A percentile compares a stretch with the other conserved stretches of the same genome.
phyloP scores from a whole-genome alignment of 2,329 filamentous ascomycete genomes.

The Apiospora hydei region DNA sequence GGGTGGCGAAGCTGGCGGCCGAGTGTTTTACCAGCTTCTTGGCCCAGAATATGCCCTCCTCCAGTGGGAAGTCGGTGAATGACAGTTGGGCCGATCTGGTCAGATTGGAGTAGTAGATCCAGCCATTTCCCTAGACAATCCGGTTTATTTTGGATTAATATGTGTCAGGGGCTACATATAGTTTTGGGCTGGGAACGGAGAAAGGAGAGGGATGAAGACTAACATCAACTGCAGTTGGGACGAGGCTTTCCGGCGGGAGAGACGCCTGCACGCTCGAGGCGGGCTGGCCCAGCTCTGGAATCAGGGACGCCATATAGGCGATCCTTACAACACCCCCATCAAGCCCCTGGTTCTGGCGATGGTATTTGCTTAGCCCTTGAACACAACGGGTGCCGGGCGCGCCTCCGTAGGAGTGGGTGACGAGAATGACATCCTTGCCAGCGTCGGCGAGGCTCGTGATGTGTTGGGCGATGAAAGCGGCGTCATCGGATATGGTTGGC shows the following conservation, averaged over 20 bases:
- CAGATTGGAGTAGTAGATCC: constrained; percentile 34
- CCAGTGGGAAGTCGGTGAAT: constrained; percentile 39
- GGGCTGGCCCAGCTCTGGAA: constrained; percentile 36
- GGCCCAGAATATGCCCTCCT: constrained; percentile 32
- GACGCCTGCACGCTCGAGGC: constrained; percentile 25
- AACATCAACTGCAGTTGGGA: constrained; percentile 26
- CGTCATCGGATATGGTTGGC: constrained; percentile 45
- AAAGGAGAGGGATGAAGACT: neutral
- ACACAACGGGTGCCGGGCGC: constrained; percentile 40
- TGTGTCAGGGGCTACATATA: neutral
- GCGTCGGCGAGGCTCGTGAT: constrained; percentile 45
- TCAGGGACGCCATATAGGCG: constrained; percentile 41
- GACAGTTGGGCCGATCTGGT: constrained; percentile 26
- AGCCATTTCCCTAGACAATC: constrained; percentile 36
- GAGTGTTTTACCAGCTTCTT: constrained; percentile 40
- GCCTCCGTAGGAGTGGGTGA: constrained; percentile 40
- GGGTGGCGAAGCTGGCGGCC: constrained; percentile 40
- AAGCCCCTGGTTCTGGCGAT: constrained; percentile 43
- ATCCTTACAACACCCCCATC: constrained; percentile 46
- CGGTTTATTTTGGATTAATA: constrained; percentile 1
- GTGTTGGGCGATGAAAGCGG: constrained; percentile 41
- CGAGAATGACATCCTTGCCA: constrained; percentile 34
- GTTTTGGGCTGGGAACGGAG: neutral
- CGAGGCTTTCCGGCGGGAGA: constrained; percentile 24
- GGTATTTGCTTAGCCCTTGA: constrained; percentile 43